A percentile compares a stretch with the other conserved stretches of the same genome.
Conservation (phyloP, 2,329 filamentous ascomycete genomes). For the Blumeriella jaapii region DNA sequence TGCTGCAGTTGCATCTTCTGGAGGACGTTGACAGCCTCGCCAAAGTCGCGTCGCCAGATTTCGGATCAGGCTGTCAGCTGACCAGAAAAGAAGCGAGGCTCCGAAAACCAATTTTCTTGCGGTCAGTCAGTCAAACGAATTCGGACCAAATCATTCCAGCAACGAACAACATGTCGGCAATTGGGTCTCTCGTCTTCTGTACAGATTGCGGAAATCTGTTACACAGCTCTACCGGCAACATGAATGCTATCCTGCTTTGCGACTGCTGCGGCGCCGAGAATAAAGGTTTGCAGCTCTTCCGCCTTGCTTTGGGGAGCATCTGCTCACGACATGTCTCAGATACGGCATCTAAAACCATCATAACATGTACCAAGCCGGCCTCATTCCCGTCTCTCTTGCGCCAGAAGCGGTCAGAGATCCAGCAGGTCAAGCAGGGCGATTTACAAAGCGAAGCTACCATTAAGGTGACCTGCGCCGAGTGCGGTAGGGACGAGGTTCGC, state of each 20-base stretch:
- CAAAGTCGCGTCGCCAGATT: no score
- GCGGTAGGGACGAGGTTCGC: conserved; percentile 69
- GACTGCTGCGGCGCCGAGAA: conserved; percentile 79
- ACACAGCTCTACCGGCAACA: conserved; percentile 65
- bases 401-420: conserved; percentile 76
- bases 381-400: conserved; percentile 86
- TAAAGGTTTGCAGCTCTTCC: conserved; percentile 45
- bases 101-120: not conserved
- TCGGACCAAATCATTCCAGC: conserved; percentile 1
- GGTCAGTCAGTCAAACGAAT: no score
- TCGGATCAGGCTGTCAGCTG: no score
- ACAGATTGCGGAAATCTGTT: conserved; percentile 84
- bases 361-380: conserved; percentile 75
- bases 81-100: conserved; percentile 6
- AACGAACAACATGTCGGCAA: conserved; percentile 58
- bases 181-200: conserved; percentile 88
- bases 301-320: not conserved
- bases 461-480: conserved; percentile 64
- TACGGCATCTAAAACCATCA: conserved; percentile 61
- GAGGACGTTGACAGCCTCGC: conserved; percentile 13
- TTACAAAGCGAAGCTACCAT: conserved; percentile 61
- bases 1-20: no score
- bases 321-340: conserved; percentile 33
- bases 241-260: conserved; percentile 67
- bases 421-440: conserved; percentile 68